A percentile compares a stretch with the other conserved stretches of the same genome.
These are phyloP conservation scores for Cornus kousa DNA, from an alignment of 148 eudicot species.

Conservation along the genomic window DNA sequence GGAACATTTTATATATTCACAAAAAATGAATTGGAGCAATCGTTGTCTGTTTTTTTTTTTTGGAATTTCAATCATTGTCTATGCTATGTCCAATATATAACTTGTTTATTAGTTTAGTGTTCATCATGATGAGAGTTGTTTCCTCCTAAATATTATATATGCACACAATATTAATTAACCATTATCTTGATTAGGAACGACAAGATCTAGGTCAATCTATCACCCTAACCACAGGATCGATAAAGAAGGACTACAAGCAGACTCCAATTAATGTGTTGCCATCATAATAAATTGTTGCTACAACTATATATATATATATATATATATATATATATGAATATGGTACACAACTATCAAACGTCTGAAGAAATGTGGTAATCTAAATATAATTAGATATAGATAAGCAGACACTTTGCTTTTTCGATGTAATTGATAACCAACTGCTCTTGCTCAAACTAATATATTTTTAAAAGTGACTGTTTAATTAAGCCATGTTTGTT, in stretches of 20 bases:
- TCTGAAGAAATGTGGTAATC: not conserved
- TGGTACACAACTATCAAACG: not conserved
- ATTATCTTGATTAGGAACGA: slow-evolving; percentile 5
- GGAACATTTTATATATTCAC: not conserved
- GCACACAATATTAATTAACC: not conserved
- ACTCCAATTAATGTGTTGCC: not conserved
- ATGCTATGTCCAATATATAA: not conserved
- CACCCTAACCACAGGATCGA: not conserved
- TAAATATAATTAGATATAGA: too few relatives aligned
- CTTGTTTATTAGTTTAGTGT: not conserved
- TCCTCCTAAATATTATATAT: not conserved
- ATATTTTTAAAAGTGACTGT: not conserved
- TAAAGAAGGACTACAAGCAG: not conserved
- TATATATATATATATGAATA: not conserved
- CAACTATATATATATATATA: too few relatives aligned
- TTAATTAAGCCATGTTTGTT: not conserved
- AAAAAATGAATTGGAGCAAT: not conserved
- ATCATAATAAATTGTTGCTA: too few relatives aligned
- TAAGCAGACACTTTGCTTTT: not conserved
- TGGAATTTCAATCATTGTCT: not conserved
- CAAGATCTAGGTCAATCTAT: not conserved
- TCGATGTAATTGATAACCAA: not conserved
- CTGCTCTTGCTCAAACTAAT: not conserved
- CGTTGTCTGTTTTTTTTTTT: not conserved
- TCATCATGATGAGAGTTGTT: not conserved